Base-by-base conservation (phyloP, 2,329 filamentous ascomycete species). In the Alternaria ventricosa region DNA sequence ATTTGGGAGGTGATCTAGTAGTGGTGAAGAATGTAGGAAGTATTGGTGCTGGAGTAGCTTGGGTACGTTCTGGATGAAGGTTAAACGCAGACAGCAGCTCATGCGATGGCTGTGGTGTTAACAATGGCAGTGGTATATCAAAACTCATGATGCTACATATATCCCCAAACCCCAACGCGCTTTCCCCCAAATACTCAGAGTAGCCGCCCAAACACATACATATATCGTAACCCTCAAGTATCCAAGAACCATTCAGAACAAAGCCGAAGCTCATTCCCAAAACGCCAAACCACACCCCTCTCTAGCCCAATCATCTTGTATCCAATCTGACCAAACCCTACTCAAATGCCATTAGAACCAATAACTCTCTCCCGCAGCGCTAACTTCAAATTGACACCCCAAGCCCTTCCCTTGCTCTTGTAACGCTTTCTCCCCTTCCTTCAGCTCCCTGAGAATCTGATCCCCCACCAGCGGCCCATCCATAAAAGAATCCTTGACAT, bases 401-500 rank as follows among this genome's bases (percentile, higher is more conserved):
- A 97, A 79, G 49, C 86, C 85, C 9, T 83, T 86, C 12, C 88
- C 87, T 57, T 84, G 81, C 28, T 80, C 77, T 36, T 73, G 73
- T 57, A 83, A 59, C 27, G 62, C 64, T 45, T 63, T 70, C 64
- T 94, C 92, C 63, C 92, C 85, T 25, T 88, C 87, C 18, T 81
- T 76, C 54, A 98, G 80, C 77, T 97, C 88, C 63, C 83, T 75
- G 22, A 96, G 72, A 36, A 98, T 97, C 2, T 81, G 85, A 4
- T 92, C 88, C 36, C 84, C 87, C 2, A 86, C 88, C 51, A 82
- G 78, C 25, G 88, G 87, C 0, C 89, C 92, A 75, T 97, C 94
- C 9, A 85, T 84, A 59, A 97, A 82, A 22, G 87, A 90, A 68
- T 98, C 95, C 78, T 99, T 99, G 74, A 98, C 88, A 76, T 99